phyloP scores from a whole-genome alignment of 2,329 filamentous ascomycete species.

The Podosphaera fusca region DNA sequence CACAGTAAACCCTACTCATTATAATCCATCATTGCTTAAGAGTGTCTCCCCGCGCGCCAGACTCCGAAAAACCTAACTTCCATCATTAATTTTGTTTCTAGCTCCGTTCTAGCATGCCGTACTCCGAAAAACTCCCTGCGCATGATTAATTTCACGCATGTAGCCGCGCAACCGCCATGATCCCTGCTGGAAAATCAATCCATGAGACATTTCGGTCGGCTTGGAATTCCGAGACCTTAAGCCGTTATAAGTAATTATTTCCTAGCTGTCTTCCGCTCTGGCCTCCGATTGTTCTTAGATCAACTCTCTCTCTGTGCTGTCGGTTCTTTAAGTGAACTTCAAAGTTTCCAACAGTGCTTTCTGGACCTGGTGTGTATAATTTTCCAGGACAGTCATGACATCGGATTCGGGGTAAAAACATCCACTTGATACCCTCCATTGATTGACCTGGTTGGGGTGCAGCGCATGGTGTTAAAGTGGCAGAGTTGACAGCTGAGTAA shows the following conservation, averaged over 20 bases:
- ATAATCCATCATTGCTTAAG: too few relatives aligned
- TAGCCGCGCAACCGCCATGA: too few relatives aligned
- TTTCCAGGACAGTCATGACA: conserved; percentile 88
- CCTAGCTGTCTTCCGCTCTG: not conserved
- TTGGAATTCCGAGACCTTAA: not conserved
- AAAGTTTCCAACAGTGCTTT: conserved; percentile 70
- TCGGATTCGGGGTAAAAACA: conserved; percentile 71
- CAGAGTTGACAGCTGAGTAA: conserved; percentile 55
- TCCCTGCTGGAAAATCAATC: too few relatives aligned
- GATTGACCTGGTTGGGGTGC: conserved; percentile 24
- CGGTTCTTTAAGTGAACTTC: conserved; percentile 80
- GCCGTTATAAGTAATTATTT: not conserved
- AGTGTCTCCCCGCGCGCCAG: too few relatives aligned
- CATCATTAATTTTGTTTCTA: too few relatives aligned
- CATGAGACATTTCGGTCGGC: not conserved
- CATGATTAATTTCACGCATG: too few relatives aligned
- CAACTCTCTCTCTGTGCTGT: conserved; percentile 51
- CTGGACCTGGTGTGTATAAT: conserved; percentile 75
- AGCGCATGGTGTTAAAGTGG: conserved; percentile 41
- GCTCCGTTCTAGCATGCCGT: too few relatives aligned
- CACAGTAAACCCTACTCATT: too few relatives aligned
- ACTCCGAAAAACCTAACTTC: too few relatives aligned
- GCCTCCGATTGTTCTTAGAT: conserved; percentile 13
- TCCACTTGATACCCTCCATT: conserved; percentile 45
- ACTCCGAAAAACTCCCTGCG: too few relatives aligned